Conservation (phyloP, 2,329 filamentous ascomycete genomes). For the Fusarium cyanostomum region DNA sequence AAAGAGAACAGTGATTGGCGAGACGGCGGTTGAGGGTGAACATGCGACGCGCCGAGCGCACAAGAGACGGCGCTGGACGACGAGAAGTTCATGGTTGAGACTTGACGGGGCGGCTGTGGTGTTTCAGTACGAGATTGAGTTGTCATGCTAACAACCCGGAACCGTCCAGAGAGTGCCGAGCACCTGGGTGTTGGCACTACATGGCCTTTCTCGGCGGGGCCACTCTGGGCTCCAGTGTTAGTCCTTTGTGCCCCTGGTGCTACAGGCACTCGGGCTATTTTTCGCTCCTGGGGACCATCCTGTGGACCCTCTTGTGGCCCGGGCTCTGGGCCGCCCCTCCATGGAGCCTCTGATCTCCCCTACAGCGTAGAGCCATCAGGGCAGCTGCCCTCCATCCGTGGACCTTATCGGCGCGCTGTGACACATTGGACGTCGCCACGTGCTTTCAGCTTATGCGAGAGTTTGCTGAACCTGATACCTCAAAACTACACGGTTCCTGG, state of each 20-base stretch:
- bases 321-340: not conserved
- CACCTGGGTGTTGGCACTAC: constrained; percentile 3
- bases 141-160: constrained; percentile 34
- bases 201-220: not conserved
- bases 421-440: constrained; percentile 15
- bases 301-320: constrained; percentile 5
- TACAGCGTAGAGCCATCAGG: constrained; percentile 17
- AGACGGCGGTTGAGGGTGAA: constrained; percentile 19
- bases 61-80: constrained; percentile 24
- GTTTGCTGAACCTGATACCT: constrained; percentile 30
- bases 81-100: constrained; percentile 26
- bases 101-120: constrained; percentile 39
- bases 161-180: constrained; percentile 13
- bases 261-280: constrained; percentile 10
- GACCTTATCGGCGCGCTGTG: constrained; percentile 13
- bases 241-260: constrained; percentile 26
- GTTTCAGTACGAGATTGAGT: constrained; percentile 44
- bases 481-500: not conserved
- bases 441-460: constrained; percentile 13
- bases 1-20: constrained; percentile 35
- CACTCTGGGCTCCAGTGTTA: constrained; percentile 1
- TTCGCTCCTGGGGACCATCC: not conserved
- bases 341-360: constrained; percentile 1
- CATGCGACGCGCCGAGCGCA: constrained; percentile 41
- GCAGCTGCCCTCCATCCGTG: not conserved